A percentile compares a stretch with the other conserved stretches of the same genome.
Conservation (phyloP, 805 yeast species). For the Saccharomycopsis sp. region DNA sequence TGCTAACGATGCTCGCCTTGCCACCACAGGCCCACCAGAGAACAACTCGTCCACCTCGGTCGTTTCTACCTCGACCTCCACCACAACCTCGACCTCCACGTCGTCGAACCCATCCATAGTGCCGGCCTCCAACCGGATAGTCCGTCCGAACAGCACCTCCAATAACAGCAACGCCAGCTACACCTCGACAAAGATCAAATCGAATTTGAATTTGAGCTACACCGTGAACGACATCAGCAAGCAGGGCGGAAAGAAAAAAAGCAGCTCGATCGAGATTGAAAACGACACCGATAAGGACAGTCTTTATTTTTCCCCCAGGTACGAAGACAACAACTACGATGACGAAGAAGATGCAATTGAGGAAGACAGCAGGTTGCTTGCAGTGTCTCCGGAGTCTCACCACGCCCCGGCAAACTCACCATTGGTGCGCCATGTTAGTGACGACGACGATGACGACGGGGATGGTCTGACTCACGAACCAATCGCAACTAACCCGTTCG, state of each 20-base stretch:
- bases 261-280: no score
- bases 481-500: neutral
- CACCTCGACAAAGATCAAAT: slow-evolving; percentile 2
- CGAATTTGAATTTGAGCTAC: slow-evolving; percentile 3
- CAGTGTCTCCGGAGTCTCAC: slow-evolving; percentile 2
- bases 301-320: slow-evolving; percentile 6
- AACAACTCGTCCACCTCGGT: neutral
- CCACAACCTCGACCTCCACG: neutral
- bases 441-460: neutral
- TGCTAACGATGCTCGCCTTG: no score
- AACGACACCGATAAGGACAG: neutral
- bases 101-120: neutral
- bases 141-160: no score
- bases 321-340: neutral
- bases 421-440: neutral
- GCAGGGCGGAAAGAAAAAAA: neutral
- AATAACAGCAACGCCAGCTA: no score
- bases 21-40: no score
- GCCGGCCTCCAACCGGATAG: neutral
- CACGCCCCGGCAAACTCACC: slow-evolving; percentile 7
- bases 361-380: neutral
- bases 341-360: neutral
- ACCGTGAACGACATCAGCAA: slow-evolving; percentile 2
- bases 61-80: neutral
- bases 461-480: neutral